Percentiles rank a stretch among this genome's conserved stretches.
These are phyloP conservation scores for Penicillium ucsense DNA, from an alignment of 495 filamentous ascomycete species.

Conservation along the genomic window DNA sequence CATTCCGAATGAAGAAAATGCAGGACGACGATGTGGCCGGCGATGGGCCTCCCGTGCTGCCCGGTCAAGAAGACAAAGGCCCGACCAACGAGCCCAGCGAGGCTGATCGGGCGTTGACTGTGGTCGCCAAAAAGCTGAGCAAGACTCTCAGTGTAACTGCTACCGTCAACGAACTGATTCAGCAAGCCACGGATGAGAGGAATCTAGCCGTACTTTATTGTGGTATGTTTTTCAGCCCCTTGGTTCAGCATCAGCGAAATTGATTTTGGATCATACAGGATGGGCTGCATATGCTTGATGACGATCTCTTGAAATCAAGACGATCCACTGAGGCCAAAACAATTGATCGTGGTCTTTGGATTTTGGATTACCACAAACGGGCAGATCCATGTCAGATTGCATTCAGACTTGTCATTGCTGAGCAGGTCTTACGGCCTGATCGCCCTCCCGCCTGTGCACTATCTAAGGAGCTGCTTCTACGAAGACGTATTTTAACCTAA, in stretches of 20 bases:
- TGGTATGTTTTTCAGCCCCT: constrained; percentile 43
- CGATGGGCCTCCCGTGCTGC: constrained; percentile 27
- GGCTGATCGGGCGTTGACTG: constrained; percentile 81
- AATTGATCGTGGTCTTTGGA: too few relatives aligned
- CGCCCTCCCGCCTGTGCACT: too few relatives aligned
- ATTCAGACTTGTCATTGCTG: too few relatives aligned
- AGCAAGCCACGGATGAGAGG: constrained; percentile 84
- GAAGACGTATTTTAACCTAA: too few relatives aligned
- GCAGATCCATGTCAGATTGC: too few relatives aligned
- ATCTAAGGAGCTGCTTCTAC: too few relatives aligned
- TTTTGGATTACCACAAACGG: too few relatives aligned
- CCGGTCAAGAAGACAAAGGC: constrained; percentile 30
- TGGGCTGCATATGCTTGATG: constrained; percentile 60
- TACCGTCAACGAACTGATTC: constrained; percentile 93
- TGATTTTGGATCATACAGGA: constrained; percentile 20
- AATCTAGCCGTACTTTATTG: constrained; percentile 88
- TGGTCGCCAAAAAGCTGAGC: constrained; percentile 88
- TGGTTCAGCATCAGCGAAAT: constrained; percentile 6
- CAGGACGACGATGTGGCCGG: constrained; percentile 51
- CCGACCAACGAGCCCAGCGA: constrained; percentile 71
- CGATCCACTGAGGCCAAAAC: too few relatives aligned
- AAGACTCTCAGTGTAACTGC: constrained; percentile 89
- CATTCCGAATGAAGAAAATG: constrained; percentile 69
- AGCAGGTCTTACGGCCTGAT: too few relatives aligned
- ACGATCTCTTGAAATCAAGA: neutral